Conservation (phyloP, 2,329 filamentous ascomycete species). For the Beauveria sp. region DNA sequence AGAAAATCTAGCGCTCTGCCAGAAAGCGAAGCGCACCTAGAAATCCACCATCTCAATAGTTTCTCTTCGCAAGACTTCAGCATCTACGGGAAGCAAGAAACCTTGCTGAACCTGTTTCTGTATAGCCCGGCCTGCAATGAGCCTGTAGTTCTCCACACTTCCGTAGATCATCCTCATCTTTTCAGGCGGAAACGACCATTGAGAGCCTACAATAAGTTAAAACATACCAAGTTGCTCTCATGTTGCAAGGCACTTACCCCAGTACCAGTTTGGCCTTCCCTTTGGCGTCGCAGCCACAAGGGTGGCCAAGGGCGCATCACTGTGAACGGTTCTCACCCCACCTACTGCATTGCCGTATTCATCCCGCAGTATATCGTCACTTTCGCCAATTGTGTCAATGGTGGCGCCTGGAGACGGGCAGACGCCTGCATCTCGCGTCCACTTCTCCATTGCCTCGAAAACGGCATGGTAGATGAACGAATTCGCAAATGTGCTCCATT, state of each 20-base stretch:
- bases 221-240: background rate
- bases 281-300: slow-evolving; percentile 16
- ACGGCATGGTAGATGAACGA: slow-evolving; percentile 17
- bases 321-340: slow-evolving; percentile 14
- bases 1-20: background rate
- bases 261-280: slow-evolving; percentile 16
- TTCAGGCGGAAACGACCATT: background rate
- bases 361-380: slow-evolving; percentile 14
- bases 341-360: slow-evolving; percentile 15
- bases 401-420: background rate
- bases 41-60: background rate
- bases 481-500: slow-evolving; percentile 15
- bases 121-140: background rate
- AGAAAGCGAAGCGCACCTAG: background rate
- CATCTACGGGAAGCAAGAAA: background rate
- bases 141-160: background rate
- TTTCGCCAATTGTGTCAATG: background rate
- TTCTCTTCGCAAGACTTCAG: background rate
- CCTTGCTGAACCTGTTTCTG: background rate
- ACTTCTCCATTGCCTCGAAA: slow-evolving; percentile 14
- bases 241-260: slow-evolving; percentile 8
- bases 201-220: background rate
- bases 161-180: background rate
- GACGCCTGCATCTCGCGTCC: background rate
- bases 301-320: slow-evolving; percentile 12